Percentiles rank a stretch among this genome's conserved stretches.
Conservation (phyloP, 805 yeast species). For the Candida vartiovaarae region DNA sequence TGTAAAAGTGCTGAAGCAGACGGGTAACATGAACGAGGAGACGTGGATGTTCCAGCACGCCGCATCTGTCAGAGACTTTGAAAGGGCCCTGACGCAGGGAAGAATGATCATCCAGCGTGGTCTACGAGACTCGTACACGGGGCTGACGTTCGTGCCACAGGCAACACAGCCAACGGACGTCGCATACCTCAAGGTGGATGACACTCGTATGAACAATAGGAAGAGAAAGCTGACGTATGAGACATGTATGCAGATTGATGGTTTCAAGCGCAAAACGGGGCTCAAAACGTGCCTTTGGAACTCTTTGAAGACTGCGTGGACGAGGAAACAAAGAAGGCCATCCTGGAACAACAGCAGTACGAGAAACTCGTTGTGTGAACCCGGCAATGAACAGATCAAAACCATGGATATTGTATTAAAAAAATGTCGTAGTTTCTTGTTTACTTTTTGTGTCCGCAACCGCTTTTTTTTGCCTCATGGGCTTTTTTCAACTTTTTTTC, state of each 20-base stretch:
- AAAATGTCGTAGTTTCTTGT: not conserved
- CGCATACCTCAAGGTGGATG: constrained; percentile 17
- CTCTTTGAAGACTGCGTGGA: constrained; percentile 52
- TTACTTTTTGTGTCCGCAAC: constrained; percentile 11
- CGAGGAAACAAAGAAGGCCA: constrained; percentile 52
- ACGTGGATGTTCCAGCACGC: constrained; percentile 87
- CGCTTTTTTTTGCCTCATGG: not conserved
- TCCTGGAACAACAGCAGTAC: constrained; percentile 46
- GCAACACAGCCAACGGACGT: constrained; percentile 60
- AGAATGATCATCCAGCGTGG: constrained; percentile 52
- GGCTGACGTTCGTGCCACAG: constrained; percentile 66
- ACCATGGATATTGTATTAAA: too few species aligned
- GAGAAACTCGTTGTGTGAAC: constrained; percentile 6
- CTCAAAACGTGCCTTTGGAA: constrained; percentile 50
- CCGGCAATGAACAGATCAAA: too few species aligned
- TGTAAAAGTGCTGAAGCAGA: constrained; percentile 17
- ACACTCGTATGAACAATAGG: constrained; percentile 23
- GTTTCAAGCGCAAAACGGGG: constrained; percentile 55
- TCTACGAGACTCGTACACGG: constrained; percentile 75
- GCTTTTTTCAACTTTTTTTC: not conserved
- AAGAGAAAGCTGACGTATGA: constrained; percentile 35
- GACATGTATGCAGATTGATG: constrained; percentile 38
- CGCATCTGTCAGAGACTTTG: constrained; percentile 65
- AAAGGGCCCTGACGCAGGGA: constrained; percentile 52
- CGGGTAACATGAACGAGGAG: constrained; percentile 42